Evolutionary conservation across 2,329 filamentous ascomycete genomes (phyloP), one percentile per base, ranked within the genome.

Genomic region (Penicillium expansum): DNA sequence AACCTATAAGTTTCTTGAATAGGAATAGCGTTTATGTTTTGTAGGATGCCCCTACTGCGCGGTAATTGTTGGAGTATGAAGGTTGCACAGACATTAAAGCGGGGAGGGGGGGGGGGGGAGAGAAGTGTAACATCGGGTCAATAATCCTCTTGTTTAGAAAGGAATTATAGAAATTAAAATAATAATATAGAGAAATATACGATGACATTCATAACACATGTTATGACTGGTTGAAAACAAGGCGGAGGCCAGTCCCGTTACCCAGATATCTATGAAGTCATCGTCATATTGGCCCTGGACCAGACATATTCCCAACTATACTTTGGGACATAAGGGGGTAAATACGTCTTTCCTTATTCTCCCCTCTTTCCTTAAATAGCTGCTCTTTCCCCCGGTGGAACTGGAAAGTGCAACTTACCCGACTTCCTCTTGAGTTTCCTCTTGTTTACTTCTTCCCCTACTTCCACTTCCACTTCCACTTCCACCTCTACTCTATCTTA

Each of bases 211-310:
- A 29, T 24, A 24, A 24, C 3, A 24, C 24, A 59, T 60, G 0
- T 27, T 47, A 38, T 37, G 37, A 50, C 38, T n/a, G 37, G 51
- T 49, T 35, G 29, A 30, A 62, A 65, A 59, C 64, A 64, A 54
- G 64, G 63, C 63, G 64, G 64, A 63, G 60, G n/a, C 38, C 9
- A 59, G 52, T 62, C 61, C 64, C 64, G 62, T 41, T 42, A 39
- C 38, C 27, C 33, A 48, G 42, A 49, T 44, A 43, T 64, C 60
- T 51, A 67, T 67, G 64, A 67, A 64, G 63, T 67, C 64, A 67
- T 67, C 53, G 56, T 44, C 29, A 44, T 33, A 20, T 29, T 29
- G 27, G 8, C 27, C 27, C 16, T 7, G 51, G 45, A 18, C 37
- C 24, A 29, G 11, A 42, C 18, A 38, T 48, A 39, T 49, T 43